Base-by-base conservation (phyloP, 2,329 filamentous ascomycete species). In the Plectosphaerella cucumerina region DNA sequence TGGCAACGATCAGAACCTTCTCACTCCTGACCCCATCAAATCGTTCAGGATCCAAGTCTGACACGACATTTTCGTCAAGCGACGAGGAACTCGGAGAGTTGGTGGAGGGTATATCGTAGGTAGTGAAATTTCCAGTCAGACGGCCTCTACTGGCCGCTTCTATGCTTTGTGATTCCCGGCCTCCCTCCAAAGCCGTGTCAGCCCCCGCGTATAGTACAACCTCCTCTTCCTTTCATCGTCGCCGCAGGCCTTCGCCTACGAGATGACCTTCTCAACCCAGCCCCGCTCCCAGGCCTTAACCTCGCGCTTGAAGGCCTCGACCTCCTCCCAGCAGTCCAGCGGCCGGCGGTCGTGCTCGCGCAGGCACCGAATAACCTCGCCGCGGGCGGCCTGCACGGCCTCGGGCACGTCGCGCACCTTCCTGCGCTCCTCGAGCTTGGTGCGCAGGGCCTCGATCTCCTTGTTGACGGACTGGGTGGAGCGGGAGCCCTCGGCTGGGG, bases 261-360 rank as follows among this genome's bases (percentile, higher is more conserved):
- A 70, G 52, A 89, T 80, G 50, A 95, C 84, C 73, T 86, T 90
- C 65, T 95, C 87, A 34, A 97, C 90, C 83, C 95, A 97, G 22
- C 78, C 78, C 71, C 84, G 86, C 81, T 97, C 93, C 70, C 97
- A 70, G 73, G 83, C 84, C 60, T 88, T 84, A 47, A 97, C 92
- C 77, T 96, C 90, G 62, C 81, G 80, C 82, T 92, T 96, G 71
- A 97, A 97, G 18, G 77, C 78, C 74, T 95, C 87, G 21, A 97
- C 90, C 80, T 97, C 91, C 70, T 85, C 81, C 88, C 89, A 97
- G 80, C 93, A 97, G 75, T 97, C 89, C 65, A 97, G 75, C 66
- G 93, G 92, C 68, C 90, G 81, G 57, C 90, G 80, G 71, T 97
- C 92, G 69, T 97, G 86, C 63, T 86, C 79, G 55, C 88, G 78